Percentiles rank a stretch among this genome's conserved stretches.
These are phyloP conservation scores for Lablab purpureus DNA, from an alignment of 306 rosid species.

Conservation along the genomic window DNA sequence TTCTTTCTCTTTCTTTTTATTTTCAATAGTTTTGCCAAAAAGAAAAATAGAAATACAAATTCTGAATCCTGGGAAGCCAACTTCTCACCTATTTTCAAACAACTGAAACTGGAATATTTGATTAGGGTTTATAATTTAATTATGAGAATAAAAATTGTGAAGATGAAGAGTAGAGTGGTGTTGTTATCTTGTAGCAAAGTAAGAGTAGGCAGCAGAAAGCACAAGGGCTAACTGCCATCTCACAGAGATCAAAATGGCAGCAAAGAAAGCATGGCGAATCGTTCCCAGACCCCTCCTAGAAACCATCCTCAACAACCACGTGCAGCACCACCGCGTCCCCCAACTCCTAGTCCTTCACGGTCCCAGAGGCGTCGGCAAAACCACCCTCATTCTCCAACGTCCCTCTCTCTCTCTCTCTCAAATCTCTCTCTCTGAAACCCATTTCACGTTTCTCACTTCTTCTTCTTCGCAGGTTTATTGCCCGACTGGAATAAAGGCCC, in stretches of 20 bases:
- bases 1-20: no score
- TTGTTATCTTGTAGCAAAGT: no score
- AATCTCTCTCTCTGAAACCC: not conserved
- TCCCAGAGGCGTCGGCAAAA: conserved; percentile 94
- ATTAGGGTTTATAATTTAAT: no score
- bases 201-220: no score
- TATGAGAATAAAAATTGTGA: no score
- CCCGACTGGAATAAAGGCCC: conserved; percentile 83
- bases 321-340: conserved; percentile 85
- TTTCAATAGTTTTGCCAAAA: no score
- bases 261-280: conserved; percentile 76
- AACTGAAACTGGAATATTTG: no score
- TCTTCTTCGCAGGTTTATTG: conserved; percentile 65
- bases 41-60: no score
- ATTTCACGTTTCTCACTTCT: not conserved
- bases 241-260: conserved; percentile 54
- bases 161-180: no score
- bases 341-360: conserved; percentile 91
- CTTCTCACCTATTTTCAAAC: no score
- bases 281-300: conserved; percentile 86
- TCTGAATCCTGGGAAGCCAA: no score
- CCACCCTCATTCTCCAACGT: conserved; percentile 91
- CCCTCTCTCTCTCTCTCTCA: conserved; percentile 2
- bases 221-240: no score
- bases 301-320: conserved; percentile 89